Conservation (phyloP, 2,329 filamentous ascomycete species). For the Fusarium protoensiforme region DNA sequence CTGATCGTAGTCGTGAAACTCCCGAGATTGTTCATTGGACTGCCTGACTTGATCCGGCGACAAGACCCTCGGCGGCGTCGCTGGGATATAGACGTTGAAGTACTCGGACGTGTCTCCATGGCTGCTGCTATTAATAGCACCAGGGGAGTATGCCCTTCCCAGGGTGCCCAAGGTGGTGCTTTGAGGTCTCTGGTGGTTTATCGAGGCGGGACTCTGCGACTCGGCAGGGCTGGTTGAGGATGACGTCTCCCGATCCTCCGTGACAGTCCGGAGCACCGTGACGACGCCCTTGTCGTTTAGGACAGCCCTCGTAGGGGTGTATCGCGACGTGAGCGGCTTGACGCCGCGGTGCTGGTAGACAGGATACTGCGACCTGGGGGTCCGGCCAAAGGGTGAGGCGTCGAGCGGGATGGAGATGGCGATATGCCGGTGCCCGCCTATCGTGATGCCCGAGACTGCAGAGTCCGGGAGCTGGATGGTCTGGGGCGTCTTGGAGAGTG, state of each 20-base stretch:
- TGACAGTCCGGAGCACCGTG: constrained; percentile 49
- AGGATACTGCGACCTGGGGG: constrained; percentile 49
- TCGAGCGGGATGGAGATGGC: constrained; percentile 70
- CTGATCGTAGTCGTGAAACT: constrained; percentile 20
- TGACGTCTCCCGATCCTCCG: constrained; percentile 38
- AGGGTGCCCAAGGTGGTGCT: not conserved
- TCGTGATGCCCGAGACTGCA: constrained; percentile 65
- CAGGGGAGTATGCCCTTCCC: constrained; percentile 2
- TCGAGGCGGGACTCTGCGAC: constrained; percentile 18
- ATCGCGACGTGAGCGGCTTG: constrained; percentile 31
- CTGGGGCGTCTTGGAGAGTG: constrained; percentile 42
- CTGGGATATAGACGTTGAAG: constrained; percentile 28
- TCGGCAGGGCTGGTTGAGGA: constrained; percentile 21
- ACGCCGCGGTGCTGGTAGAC: constrained; percentile 36
- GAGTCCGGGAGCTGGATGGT: constrained; percentile 63
- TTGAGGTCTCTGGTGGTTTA: constrained; percentile 3
- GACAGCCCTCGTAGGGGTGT: constrained; percentile 43
- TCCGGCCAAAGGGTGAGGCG: constrained; percentile 55
- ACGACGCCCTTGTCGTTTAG: constrained; percentile 51
- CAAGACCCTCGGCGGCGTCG: constrained; percentile 36
- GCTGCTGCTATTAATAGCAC: constrained; percentile 22
- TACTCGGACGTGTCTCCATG: constrained; percentile 33
- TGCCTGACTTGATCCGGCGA: constrained; percentile 36
- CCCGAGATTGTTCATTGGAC: constrained; percentile 31
- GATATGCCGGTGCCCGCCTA: constrained; percentile 66